Conservation (phyloP, 1,139 yeast genomes). For the Yamadazyma friedrichii region DNA sequence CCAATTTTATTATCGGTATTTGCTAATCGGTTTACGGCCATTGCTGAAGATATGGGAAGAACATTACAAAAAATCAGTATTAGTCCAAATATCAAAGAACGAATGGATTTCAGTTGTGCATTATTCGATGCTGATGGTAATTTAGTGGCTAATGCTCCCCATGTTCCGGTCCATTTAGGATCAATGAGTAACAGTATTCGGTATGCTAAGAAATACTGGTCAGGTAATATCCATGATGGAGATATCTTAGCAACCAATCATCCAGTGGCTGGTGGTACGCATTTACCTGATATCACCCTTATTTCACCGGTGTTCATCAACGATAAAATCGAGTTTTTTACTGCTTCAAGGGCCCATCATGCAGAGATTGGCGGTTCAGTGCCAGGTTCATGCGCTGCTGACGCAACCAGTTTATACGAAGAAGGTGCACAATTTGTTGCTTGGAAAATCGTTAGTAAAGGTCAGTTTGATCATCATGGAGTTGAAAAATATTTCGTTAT, state of each 20-base stretch:
- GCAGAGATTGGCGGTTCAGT: constrained; percentile 46
- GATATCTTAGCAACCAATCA: constrained; percentile 77
- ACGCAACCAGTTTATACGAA: constrained; percentile 38
- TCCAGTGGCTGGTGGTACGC: constrained; percentile 79
- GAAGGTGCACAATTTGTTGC: constrained; percentile 44
- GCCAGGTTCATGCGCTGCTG: constrained; percentile 46
- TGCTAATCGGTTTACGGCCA: constrained; percentile 80
- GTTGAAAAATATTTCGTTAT: constrained; percentile 33
- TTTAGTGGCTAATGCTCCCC: constrained; percentile 82
- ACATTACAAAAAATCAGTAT: constrained; percentile 77
- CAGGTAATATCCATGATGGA: constrained; percentile 57
- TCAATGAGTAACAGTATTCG: constrained; percentile 80
- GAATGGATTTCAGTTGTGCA: constrained; percentile 83
- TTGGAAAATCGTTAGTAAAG: constrained; percentile 33
- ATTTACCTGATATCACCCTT: constrained; percentile 79
- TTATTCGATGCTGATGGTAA: constrained; percentile 72
- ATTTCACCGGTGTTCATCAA: constrained; percentile 55
- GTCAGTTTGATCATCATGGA: constrained; percentile 40
- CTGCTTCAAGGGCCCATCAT: constrained; percentile 46
- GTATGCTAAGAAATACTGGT: constrained; percentile 64
- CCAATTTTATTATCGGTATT: constrained; percentile 75
- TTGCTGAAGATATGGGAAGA: constrained; percentile 87
- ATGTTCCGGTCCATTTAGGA: constrained; percentile 82
- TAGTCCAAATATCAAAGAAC: constrained; percentile 77
- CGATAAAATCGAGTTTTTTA: constrained; percentile 36